A percentile compares a stretch with the other conserved stretches of the same genome.
phyloP scores from a whole-genome alignment of 148 eudicot species.

The Heliamphora exappendiculata region DNA sequence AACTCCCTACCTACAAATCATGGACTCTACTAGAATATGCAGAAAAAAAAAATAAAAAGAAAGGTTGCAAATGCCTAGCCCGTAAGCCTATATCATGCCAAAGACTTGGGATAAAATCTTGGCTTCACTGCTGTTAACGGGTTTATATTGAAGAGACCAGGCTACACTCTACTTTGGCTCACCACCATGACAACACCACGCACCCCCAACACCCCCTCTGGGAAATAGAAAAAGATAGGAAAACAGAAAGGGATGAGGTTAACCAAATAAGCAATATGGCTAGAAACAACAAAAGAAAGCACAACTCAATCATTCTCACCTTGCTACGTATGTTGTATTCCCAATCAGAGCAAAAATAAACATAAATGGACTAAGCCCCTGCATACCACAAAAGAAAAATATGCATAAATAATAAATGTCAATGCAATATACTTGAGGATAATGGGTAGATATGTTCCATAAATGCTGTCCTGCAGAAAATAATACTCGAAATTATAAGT shows the following conservation, averaged over 20 bases:
- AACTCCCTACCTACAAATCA: background rate
- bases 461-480: background rate
- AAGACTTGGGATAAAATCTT: background rate
- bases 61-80: background rate
- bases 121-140: background rate
- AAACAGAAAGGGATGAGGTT: background rate
- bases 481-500: background rate
- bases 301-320: conserved; percentile 25
- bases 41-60: no score
- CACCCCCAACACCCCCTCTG: background rate
- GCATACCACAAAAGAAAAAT: conserved; percentile 21
- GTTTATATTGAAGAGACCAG: background rate
- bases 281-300: background rate
- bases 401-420: background rate
- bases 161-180: background rate
- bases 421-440: background rate
- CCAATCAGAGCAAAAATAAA: conserved; percentile 72
- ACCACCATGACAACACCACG: background rate
- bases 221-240: background rate
- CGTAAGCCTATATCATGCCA: no score
- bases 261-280: background rate
- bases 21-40: no score
- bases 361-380: conserved; percentile 86
- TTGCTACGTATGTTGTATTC: conserved; percentile 68
- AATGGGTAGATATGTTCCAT: background rate